A percentile compares a stretch with the other conserved stretches of the same genome.
Evolutionary conservation across 306 rosid genomes (phyloP).

Genomic region (Quercus suber): DNA sequence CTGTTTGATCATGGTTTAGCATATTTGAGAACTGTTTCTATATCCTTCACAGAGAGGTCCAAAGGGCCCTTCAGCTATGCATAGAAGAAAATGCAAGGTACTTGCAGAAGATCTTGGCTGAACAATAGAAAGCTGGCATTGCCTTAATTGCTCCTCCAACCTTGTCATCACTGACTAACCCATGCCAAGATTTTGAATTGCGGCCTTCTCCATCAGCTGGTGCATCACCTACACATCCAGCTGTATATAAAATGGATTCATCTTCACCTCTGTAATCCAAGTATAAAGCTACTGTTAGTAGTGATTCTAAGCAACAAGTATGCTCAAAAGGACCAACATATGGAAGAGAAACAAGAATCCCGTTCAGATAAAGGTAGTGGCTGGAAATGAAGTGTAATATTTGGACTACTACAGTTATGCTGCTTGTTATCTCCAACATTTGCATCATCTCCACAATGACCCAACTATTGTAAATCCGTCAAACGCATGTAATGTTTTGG

Average conservation of each 20-base stretch:
- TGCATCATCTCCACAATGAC: not conserved
- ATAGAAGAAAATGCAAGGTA: conserved; percentile 39
- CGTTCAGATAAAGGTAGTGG: conserved; percentile 5
- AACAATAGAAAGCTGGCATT: conserved; percentile 38
- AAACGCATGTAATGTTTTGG: not conserved
- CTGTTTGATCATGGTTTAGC: no score
- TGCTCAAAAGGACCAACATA: conserved; percentile 19
- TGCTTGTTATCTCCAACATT: not conserved
- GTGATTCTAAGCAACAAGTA: conserved; percentile 11
- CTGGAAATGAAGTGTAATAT: conserved; percentile 9
- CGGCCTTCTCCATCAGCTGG: conserved; percentile 13
- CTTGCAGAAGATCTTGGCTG: conserved; percentile 43
- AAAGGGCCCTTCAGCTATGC: conserved; percentile 40
- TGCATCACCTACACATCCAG: conserved; percentile 5
- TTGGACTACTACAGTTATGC: not conserved
- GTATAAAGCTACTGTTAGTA: conserved; percentile 12
- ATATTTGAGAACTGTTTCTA: no score
- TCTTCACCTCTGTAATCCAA: conserved; percentile 17
- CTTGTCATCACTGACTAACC: conserved; percentile 12
- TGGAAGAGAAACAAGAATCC: conserved; percentile 14
- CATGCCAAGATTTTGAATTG: conserved; percentile 14
- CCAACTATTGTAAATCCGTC: not conserved
- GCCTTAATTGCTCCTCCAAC: conserved; percentile 31
- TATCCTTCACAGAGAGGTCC: conserved; percentile 18
- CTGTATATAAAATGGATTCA: conserved; percentile 19